phyloP scores from a whole-genome alignment of 768 basidiomycete genomes.

The Mycena crocata region DNA sequence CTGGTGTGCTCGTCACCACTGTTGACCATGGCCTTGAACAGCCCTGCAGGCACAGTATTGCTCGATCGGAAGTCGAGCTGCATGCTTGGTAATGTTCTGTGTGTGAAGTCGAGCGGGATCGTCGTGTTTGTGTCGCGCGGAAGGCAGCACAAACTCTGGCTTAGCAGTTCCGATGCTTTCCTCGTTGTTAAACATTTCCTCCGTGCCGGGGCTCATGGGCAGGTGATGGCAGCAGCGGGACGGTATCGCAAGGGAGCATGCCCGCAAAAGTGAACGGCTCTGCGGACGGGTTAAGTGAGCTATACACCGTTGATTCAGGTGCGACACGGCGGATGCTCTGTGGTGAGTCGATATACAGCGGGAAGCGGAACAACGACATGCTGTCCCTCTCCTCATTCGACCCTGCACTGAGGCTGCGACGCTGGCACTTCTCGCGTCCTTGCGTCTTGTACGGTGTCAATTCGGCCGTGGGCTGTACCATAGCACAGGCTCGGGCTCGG shows the following conservation, averaged over 20 bases:
- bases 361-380: constrained; percentile 85
- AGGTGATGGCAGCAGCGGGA: constrained; percentile 26
- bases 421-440: constrained; percentile 85
- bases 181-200: constrained; percentile 47
- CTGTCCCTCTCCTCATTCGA: constrained; percentile 67
- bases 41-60: constrained; percentile 86
- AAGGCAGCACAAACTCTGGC: constrained; percentile 39
- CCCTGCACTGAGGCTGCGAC: constrained; percentile 59
- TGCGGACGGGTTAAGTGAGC: constrained; percentile 56
- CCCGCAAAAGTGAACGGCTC: constrained; percentile 78
- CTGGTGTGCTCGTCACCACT: constrained; percentile 71
- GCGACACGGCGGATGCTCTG: constrained; percentile 60
- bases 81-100: constrained; percentile 47
- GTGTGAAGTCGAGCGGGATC: constrained; percentile 80
- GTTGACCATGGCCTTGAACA: constrained; percentile 84
- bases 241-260: constrained; percentile 46
- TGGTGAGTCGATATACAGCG: constrained; percentile 62
- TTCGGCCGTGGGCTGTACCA: constrained; percentile 45
- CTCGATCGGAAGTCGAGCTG: constrained; percentile 66
- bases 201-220: constrained; percentile 31
- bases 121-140: constrained; percentile 70
- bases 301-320: constrained; percentile 47
- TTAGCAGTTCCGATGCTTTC: constrained; percentile 45
- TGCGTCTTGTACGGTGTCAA: constrained; percentile 63
- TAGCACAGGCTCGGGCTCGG: constrained; percentile 38